Base-by-base conservation (phyloP, 345 rosid species). In the Murraya paniculata region DNA sequence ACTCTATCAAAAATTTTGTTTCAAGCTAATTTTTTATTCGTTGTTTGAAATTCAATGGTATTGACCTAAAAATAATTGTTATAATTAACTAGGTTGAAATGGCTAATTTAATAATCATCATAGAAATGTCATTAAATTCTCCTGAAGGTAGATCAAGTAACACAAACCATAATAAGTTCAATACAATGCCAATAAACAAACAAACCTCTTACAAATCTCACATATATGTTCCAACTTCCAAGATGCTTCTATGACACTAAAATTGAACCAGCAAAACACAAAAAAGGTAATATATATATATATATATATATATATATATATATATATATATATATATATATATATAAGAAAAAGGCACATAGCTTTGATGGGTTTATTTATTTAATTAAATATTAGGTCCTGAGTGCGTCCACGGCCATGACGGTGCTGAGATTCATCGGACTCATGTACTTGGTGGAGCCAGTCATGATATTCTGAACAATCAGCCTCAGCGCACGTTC, bases 361-460 rank as follows among this genome's bases (percentile, higher is more conserved):
- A 33, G 53, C 50, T 21, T 65, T 6, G 38, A 62, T 71, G 39
- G 10, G 6, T 3, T 56, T 39, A 55, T 30, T 65, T 24, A 36
- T 36, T 21, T 16, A 35, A 31, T 31, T 31, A 45, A 11, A 45
- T 45, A 30, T 78, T 75, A 79, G 80, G 71, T 71, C 78, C 66
- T 76, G 55, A 83, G 59, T 11, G 50, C 18, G 74, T 88, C 90
- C 81, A 87, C 22, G 80, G 88, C 88, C 74, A 93, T 77, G 82
- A 89, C 82, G 84, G 94, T 82, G 90, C 89, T 93, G 77, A 93
- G 95, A 55, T 94, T 94, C 98, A 91, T 89, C 9, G 98, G 98
- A 73, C 77, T 74, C 93, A 91, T 93, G 74, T 88, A 89, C 57
- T 79, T 70, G 68, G 77, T 64, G 59, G 84, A 70, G 33, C 94